These are phyloP conservation scores for Viridothelium virens DNA, from an alignment of 495 filamentous ascomycete genomes.

Conservation along the genomic window DNA sequence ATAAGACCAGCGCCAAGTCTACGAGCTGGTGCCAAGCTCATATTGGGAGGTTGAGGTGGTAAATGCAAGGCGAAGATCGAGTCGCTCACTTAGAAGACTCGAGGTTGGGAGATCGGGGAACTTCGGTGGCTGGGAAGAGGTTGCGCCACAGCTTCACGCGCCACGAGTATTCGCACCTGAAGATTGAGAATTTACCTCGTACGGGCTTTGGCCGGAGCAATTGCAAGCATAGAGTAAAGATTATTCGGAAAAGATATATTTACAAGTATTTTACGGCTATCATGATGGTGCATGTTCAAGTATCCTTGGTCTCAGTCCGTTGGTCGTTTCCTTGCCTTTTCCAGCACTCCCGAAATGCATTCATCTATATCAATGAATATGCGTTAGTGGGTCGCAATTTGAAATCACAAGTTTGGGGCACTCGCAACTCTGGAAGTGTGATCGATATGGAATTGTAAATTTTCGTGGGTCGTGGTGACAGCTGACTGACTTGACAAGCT, in stretches of 20 bases:
- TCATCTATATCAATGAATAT: conserved; percentile 56
- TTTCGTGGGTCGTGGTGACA: not conserved
- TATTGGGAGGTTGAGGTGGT: not conserved
- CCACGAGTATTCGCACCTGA: not conserved
- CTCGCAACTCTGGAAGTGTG: not conserved
- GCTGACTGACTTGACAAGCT: conserved; percentile 30
- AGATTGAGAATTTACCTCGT: not conserved
- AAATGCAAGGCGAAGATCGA: not conserved
- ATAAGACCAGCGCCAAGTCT: not conserved
- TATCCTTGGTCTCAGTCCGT: conserved; percentile 68
- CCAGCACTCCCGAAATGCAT: conserved; percentile 87
- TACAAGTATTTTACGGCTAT: not conserved
- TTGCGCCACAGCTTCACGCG: not conserved
- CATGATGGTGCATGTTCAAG: conserved; percentile 19
- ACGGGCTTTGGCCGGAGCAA: not conserved
- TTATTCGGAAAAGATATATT: not conserved
- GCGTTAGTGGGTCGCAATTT: not conserved
- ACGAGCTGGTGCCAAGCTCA: not conserved
- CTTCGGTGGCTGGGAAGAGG: not conserved
- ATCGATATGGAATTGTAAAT: too few species aligned
- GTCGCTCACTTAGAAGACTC: not conserved
- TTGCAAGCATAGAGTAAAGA: not conserved
- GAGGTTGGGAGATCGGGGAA: conserved; percentile 1
- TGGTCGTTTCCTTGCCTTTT: conserved; percentile 81
- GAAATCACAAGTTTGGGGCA: too few species aligned